Evolutionary conservation across 768 basidiomycete genomes (phyloP).

Genomic region (Hypholoma sublateritium): DNA sequence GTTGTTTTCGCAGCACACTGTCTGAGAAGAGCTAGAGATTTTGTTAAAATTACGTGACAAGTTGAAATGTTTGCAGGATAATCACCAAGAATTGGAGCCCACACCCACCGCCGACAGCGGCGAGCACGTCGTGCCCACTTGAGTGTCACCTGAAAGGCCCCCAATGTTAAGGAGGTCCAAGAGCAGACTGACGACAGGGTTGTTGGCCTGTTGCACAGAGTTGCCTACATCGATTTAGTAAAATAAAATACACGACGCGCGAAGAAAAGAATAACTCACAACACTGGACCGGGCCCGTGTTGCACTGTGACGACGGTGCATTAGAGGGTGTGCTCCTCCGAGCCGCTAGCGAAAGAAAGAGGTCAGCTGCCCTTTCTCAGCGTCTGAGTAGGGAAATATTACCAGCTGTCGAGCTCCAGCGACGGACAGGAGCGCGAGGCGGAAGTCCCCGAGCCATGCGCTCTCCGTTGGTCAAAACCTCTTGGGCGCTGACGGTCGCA

Average conservation of each 20-base stretch:
- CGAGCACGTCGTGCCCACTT: slow-evolving; percentile 37
- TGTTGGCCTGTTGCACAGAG: slow-evolving; percentile 18
- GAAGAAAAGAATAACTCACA: slow-evolving; percentile 25
- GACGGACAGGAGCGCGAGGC: slow-evolving; percentile 45
- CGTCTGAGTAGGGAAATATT: neutral
- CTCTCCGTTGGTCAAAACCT: slow-evolving; percentile 47
- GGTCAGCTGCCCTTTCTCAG: neutral
- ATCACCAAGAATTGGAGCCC: slow-evolving; percentile 33
- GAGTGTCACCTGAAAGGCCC: slow-evolving; percentile 26
- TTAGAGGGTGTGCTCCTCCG: slow-evolving; percentile 34
- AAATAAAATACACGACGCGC: neutral
- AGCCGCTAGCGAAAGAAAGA: slow-evolving; percentile 29
- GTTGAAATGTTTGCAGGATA: neutral
- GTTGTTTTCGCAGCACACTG: slow-evolving; percentile 49
- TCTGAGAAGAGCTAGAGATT: slow-evolving; percentile 31
- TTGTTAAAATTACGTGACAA: neutral
- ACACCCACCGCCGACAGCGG: slow-evolving; percentile 31
- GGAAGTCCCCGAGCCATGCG: slow-evolving; percentile 55
- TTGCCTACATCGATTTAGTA: slow-evolving; percentile 22
- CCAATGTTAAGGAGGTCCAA: slow-evolving; percentile 27
- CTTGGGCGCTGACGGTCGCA: slow-evolving; percentile 32
- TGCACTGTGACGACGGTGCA: slow-evolving; percentile 30
- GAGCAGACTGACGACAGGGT: slow-evolving; percentile 5
- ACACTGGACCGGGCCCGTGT: slow-evolving; percentile 43
- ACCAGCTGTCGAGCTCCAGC: slow-evolving; percentile 31